Percentiles rank a stretch among this genome's conserved stretches.
These are phyloP conservation scores for Quercus robur DNA, from an alignment of 306 rosid genomes.

Conservation along the genomic window DNA sequence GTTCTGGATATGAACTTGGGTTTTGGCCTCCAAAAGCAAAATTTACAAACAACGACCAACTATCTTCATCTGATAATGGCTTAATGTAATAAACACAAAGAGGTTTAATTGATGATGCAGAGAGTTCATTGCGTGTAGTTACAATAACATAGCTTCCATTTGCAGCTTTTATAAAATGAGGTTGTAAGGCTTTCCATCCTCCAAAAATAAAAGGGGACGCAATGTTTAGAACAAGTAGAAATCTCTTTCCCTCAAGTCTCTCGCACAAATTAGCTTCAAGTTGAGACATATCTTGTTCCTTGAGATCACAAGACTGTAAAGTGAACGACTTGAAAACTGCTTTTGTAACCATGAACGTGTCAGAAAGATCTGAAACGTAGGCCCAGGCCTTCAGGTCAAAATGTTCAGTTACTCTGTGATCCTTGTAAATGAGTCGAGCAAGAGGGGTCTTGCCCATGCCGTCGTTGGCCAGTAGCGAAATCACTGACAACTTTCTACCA, in stretches of 20 bases:
- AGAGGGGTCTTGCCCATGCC: constrained; percentile 39
- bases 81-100: not conserved
- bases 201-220: too few species aligned
- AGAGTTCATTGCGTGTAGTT: not conserved
- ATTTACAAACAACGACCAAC: constrained; percentile 2
- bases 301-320: not conserved
- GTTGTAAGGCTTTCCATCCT: too few species aligned
- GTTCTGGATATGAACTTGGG: not conserved
- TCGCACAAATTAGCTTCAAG: not conserved
- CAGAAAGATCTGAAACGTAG: too few species aligned
- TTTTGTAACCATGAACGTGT: not conserved
- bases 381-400: constrained; percentile 30
- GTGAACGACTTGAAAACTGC: constrained; percentile 2
- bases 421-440: constrained; percentile 22
- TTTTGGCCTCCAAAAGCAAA: not conserved
- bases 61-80: not conserved
- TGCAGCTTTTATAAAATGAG: not conserved
- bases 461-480: constrained; percentile 28
- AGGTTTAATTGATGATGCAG: not conserved
- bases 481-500: not conserved
- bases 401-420: not conserved
- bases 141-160: constrained; percentile 5
- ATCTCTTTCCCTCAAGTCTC: not conserved
- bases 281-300: too few species aligned
- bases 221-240: not conserved